Base-by-base conservation (phyloP, 2,329 filamentous ascomycete genomes). In the Cordyceps javanica region DNA sequence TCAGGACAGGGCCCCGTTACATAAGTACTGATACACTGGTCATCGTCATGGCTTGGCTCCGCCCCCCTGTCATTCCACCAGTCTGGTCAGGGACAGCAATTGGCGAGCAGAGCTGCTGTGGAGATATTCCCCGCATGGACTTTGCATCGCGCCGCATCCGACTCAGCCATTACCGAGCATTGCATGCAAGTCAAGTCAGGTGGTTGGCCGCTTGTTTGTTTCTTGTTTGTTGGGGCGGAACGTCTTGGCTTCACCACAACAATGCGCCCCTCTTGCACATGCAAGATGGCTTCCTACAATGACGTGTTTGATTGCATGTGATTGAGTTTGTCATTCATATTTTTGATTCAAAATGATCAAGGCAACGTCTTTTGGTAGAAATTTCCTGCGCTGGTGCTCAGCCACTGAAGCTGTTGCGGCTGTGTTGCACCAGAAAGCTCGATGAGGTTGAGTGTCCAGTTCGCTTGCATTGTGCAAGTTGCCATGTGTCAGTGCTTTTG, bases 161-260 rank as follows among this genome's bases (percentile, higher is more conserved):
- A 54, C 39, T 38, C 30, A 36, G 9, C 10, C 51, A 54, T 54
- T 54, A 54, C 51, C 51, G 41, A 54, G 51, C 39, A 44, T 45
- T 45, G 38, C 28, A 36, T 28, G 23, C 10, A 46, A 16, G 10
- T 10, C 26, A 32, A n/a, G 16, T 28, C 25, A 41, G 36, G 21
- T 45, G 39, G 19, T 19, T 45, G n/a, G n/a, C n/a, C n/a, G 10
- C 3, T 21, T 42, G 9, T 26, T 25, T 14, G 21, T 54, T 36
- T 54, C 28, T 13, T 25, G 28, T 36, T 54, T 26, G 38, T 32
- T 54, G 38, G 51, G 51, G 16, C 28, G 14, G 23, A 26, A 34
- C 25, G 25, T 19, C 26, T 32, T 36, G 9, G 36, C 10, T 26
- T 14, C 23, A 32, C 4, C 19, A 19, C 16, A 41, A 19, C 19